phyloP scores from a whole-genome alignment of 73 alveolate genomes.

The Loxodes magnus region DNA sequence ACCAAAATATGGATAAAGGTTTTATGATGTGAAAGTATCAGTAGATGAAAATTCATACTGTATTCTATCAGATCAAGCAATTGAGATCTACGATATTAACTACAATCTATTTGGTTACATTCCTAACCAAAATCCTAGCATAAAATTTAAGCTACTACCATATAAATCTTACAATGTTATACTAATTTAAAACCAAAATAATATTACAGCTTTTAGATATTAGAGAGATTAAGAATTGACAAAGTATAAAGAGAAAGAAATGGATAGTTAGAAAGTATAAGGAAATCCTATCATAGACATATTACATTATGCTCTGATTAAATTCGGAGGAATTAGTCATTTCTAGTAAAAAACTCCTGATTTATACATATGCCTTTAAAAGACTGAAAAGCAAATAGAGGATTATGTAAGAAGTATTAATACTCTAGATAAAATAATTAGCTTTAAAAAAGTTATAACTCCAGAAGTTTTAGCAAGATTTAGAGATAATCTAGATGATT shows the following conservation, averaged over 20 bases:
- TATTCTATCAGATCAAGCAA: neutral
- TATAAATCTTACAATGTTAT: neutral
- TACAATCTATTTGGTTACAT: neutral
- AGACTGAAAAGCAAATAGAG: too few species aligned
- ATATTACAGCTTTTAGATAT: neutral
- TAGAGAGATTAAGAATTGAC: neutral
- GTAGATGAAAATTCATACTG: neutral
- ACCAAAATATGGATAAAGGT: neutral
- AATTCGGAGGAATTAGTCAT: conserved; percentile 7
- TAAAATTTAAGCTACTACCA: neutral
- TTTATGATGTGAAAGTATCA: neutral
- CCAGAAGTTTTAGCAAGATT: too few species aligned
- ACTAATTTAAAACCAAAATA: neutral
- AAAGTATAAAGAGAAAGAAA: neutral
- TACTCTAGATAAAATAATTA: too few species aligned
- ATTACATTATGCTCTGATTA: neutral
- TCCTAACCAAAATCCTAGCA: neutral
- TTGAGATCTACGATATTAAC: conserved; percentile 4
- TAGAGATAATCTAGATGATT: too few species aligned
- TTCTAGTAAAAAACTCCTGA: too few species aligned
- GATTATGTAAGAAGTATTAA: too few species aligned
- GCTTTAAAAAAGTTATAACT: too few species aligned
- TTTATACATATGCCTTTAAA: too few species aligned
- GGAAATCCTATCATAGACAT: conserved; percentile 10
- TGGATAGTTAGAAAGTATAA: neutral